Base-by-base conservation (phyloP, 2,329 filamentous ascomycete species). In the Clarireedia homoeocarpa region DNA sequence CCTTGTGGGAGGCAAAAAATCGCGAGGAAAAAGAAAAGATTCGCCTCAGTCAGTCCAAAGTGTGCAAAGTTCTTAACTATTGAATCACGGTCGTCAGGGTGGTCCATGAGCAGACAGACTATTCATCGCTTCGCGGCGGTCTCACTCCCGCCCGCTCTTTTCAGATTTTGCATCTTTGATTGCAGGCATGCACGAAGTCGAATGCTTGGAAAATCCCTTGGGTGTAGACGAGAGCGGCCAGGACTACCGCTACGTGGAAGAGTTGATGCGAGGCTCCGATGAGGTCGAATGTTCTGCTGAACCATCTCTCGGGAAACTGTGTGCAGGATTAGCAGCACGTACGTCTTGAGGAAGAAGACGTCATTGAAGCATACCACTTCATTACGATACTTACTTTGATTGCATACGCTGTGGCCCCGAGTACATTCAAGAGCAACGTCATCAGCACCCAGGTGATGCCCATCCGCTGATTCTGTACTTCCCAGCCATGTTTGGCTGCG, bases 241-340 rank as follows among this genome's bases (percentile, higher is more conserved):
- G 63, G 17, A 78, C 63, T 14, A 78, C 75, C 58, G 73, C 68
- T 2, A 77, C 58, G 56, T 80, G 76, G 66, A 80, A 74, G 23
- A 77, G 63, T 63, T 79, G 74, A 62, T 79, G 76, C 55, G 73
- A 76, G 1, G 73, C 70, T 1, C 75, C 76, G 20, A 74, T 67
- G 1, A 78, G 62, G 57, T 79, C 76, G 50, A 77, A 78, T 2
- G 55, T 66, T 14, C 69, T 67, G 2, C 72, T 74, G 42, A 66
- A 72, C 68, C 71, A 74, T 49, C 66, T 66, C 60, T 78, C 75
- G 0, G 76, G 75, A 14, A 77, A 66, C 72, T 75, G 48, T 36
- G 4, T 50, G 20, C n/a, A 3, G 36, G 51, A 44, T 54, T 20
- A 46, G 40, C 34, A 53, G 51, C n/a, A 45, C 27, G 30, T 12